Conservation (phyloP, 2,329 filamentous ascomycete genomes). For the Colletotrichum camelliae region DNA sequence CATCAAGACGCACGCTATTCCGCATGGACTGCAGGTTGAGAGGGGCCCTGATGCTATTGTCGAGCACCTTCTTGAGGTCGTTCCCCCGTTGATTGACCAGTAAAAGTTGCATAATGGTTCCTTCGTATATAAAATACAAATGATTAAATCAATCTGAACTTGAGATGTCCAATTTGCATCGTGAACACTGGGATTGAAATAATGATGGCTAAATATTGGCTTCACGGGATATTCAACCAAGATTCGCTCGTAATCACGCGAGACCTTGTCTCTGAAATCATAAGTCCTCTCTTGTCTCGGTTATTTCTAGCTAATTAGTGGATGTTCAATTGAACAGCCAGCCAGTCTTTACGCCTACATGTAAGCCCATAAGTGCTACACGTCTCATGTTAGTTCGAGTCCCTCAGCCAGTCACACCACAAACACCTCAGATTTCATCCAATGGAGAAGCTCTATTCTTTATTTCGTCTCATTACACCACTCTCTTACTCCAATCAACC, state of each 20-base stretch:
- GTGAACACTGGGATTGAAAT: background rate
- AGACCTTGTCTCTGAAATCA: background rate
- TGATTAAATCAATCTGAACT: rapidly evolving
- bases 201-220: rapidly evolving
- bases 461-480: background rate
- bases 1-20: constrained; percentile 57
- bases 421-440: background rate
- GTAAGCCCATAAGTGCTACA: too few relatives aligned
- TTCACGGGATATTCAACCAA: background rate
- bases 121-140: background rate
- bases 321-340: too few relatives aligned
- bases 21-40: constrained; percentile 58
- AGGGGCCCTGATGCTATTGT: constrained; percentile 61
- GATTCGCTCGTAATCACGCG: background rate
- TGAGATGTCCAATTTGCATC: rapidly evolving
- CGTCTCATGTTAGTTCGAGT: too few relatives aligned
- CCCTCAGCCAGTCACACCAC: background rate
- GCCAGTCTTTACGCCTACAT: too few relatives aligned
- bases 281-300: too few relatives aligned
- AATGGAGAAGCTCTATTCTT: rapidly evolving
- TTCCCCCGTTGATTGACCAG: constrained; percentile 34
- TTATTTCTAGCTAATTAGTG: too few relatives aligned
- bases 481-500: rapidly evolving
- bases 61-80: constrained; percentile 50
- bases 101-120: rapidly evolving